phyloP scores from a whole-genome alignment of 768 basidiomycete species.

The Boletus vinaceobasis region DNA sequence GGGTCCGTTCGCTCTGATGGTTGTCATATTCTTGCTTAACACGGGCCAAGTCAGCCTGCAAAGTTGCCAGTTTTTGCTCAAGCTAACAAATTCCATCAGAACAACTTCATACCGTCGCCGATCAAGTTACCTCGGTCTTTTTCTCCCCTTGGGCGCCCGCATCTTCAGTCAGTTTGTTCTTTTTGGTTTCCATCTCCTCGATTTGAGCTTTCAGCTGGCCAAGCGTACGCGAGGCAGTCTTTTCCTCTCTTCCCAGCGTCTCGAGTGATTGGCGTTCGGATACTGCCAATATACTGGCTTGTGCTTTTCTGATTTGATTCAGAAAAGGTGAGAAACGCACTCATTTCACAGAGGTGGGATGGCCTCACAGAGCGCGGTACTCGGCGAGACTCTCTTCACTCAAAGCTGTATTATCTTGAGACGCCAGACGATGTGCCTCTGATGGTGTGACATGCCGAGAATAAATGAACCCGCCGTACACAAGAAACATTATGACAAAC shows the following conservation, averaged over 20 bases:
- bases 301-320: constrained; percentile 57
- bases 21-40: constrained; percentile 80
- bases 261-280: constrained; percentile 87
- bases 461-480: neutral
- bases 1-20: constrained; percentile 76
- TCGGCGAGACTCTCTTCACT: constrained; percentile 83
- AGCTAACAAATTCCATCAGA: constrained; percentile 34
- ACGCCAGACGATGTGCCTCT: constrained; percentile 75
- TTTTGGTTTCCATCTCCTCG: constrained; percentile 59
- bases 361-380: constrained; percentile 44
- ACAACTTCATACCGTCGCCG: neutral
- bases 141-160: constrained; percentile 43
- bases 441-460: constrained; percentile 9
- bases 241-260: constrained; percentile 76
- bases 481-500: constrained; percentile 36
- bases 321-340: constrained; percentile 2
- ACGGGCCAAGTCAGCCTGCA: constrained; percentile 59
- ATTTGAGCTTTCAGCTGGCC: constrained; percentile 66
- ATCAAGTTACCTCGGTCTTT: constrained; percentile 50
- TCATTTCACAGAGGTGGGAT: neutral
- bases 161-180: constrained; percentile 55
- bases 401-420: constrained; percentile 72
- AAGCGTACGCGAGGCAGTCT: constrained; percentile 62
- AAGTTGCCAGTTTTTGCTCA: constrained; percentile 53
- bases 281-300: constrained; percentile 75